A percentile compares a stretch with the other conserved stretches of the same genome.
These are phyloP conservation scores for Juncus inflexus DNA, from an alignment of 176 grass and related monocot species.

Conservation along the genomic window DNA sequence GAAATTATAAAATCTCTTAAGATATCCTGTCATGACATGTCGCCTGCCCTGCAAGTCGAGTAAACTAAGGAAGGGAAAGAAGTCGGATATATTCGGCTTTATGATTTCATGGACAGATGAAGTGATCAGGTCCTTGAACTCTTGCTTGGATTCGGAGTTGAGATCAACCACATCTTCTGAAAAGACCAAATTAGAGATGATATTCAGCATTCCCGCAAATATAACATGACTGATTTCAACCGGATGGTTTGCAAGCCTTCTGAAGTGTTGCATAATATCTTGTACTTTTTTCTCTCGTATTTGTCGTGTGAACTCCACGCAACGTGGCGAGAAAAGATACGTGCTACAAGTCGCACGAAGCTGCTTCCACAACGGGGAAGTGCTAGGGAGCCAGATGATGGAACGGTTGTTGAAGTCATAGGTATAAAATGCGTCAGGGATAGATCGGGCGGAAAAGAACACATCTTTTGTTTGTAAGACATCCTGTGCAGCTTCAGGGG, in stretches of 20 bases:
- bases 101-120: slow-evolving; percentile 25
- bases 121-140: slow-evolving; percentile 44
- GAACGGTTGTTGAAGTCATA: slow-evolving; percentile 15
- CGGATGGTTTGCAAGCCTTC: background rate
- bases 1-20: slow-evolving; percentile 33
- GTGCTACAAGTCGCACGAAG: slow-evolving; percentile 42
- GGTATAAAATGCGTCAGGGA: slow-evolving; percentile 31
- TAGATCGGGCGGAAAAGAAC: too few relatives aligned
- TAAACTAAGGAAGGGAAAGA: slow-evolving; percentile 36
- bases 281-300: slow-evolving; percentile 4
- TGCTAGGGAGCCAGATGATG: too few relatives aligned
- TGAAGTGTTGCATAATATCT: slow-evolving; percentile 32
- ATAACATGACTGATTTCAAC: slow-evolving; percentile 31
- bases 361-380: slow-evolving; percentile 31
- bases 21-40: background rate
- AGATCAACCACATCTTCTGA: background rate
- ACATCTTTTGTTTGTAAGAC: slow-evolving; percentile 26
- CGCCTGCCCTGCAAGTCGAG: slow-evolving; percentile 25
- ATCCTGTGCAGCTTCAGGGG: slow-evolving; percentile 39
- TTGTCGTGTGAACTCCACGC: slow-evolving; percentile 26
- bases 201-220: slow-evolving; percentile 25
- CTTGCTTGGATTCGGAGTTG: slow-evolving; percentile 28
- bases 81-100: slow-evolving; percentile 50
- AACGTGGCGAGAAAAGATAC: slow-evolving; percentile 46
- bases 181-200: too few relatives aligned